Evolutionary conservation across 371 early-diverging fungal genomes (phyloP).

Genomic region (Blakeslea trispora): DNA sequence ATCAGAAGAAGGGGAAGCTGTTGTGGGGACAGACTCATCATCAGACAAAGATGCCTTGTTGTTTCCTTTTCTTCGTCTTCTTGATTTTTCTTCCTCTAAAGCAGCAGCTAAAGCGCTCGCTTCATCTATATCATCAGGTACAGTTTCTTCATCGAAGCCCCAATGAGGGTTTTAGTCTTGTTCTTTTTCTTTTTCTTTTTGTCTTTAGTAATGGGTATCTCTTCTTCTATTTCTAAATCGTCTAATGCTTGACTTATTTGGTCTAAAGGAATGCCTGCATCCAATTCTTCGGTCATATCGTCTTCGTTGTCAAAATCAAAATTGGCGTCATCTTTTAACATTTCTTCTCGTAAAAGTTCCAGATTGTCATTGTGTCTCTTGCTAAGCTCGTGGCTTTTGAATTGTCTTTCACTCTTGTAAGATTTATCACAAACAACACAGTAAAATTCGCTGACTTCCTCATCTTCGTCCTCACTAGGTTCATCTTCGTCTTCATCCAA

Average conservation of each 20-base stretch:
- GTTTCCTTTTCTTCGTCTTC: conserved; percentile 30
- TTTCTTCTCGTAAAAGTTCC: conserved; percentile 62
- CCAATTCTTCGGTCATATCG: not conserved
- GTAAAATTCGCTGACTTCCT: conserved; percentile 50
- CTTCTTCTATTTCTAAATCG: conserved; percentile 7
- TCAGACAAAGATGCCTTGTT: conserved; percentile 1
- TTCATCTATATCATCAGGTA: conserved; percentile 34
- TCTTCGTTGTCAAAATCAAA: conserved; percentile 38
- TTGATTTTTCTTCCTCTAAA: conserved; percentile 28
- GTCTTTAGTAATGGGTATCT: conserved; percentile 7
- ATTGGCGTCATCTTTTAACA: conserved; percentile 62
- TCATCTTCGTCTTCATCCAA: conserved; percentile 26
- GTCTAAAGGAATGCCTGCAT: conserved; percentile 5
- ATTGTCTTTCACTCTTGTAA: conserved; percentile 77
- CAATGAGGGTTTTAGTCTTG: conserved; percentile 26
- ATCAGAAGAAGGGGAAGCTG: conserved; percentile 22
- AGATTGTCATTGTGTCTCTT: conserved; percentile 76
- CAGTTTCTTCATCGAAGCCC: conserved; percentile 37
- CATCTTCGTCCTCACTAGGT: conserved; percentile 45
- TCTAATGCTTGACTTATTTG: conserved; percentile 5
- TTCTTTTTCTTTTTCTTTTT: conserved; percentile 30
- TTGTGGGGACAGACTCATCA: conserved; percentile 8
- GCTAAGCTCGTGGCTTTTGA: conserved; percentile 74
- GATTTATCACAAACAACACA: conserved; percentile 84
- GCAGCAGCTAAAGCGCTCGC: conserved; percentile 31